Evolutionary conservation across 352 stramenopile species (phyloP).

Genomic region (Plasmopara halstedii): DNA sequence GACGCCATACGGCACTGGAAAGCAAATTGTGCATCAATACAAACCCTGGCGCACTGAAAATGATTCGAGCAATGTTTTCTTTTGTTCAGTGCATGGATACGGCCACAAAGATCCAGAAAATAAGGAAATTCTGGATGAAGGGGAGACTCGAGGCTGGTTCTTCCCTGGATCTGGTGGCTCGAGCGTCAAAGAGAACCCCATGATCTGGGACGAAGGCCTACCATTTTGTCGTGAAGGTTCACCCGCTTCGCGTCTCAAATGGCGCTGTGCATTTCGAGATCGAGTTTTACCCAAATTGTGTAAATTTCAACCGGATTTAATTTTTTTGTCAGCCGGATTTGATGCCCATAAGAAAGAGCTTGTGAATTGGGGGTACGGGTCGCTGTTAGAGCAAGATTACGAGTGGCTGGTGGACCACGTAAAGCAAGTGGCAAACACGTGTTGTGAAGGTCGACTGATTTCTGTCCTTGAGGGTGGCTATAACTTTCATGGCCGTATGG

Average conservation of each 20-base stretch:
- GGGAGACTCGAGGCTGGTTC: conserved; percentile 54
- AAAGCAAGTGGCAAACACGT: conserved; percentile 66
- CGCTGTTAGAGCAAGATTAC: conserved; percentile 77
- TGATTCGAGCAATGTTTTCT: conserved; percentile 94
- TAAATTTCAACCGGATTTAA: conserved; percentile 64
- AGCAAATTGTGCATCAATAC: conserved; percentile 83
- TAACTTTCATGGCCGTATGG: conserved; percentile 78
- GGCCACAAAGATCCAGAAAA: conserved; percentile 62
- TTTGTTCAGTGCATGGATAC: conserved; percentile 87
- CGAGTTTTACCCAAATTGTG: conserved; percentile 46
- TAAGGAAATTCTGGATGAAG: conserved; percentile 24
- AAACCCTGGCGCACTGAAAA: conserved; percentile 94
- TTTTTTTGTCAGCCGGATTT: conserved; percentile 78
- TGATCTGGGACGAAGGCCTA: conserved; percentile 68
- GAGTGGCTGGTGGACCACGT: conserved; percentile 73
- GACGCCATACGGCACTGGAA: conserved; percentile 87
- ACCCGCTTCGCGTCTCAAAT: conserved; percentile 59
- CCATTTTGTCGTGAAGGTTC: conserved; percentile 39
- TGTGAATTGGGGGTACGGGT: conserved; percentile 75
- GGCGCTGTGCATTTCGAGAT: conserved; percentile 68
- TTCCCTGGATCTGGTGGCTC: conserved; percentile 69
- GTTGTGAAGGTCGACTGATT: conserved; percentile 63
- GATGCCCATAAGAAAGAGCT: conserved; percentile 73
- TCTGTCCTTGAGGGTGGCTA: conserved; percentile 84
- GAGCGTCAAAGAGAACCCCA: conserved; percentile 24